A percentile compares a stretch with the other conserved stretches of the same genome.
Conservation (phyloP, 1,284 basidiomycete genomes). For the Rhodofomes roseus region DNA sequence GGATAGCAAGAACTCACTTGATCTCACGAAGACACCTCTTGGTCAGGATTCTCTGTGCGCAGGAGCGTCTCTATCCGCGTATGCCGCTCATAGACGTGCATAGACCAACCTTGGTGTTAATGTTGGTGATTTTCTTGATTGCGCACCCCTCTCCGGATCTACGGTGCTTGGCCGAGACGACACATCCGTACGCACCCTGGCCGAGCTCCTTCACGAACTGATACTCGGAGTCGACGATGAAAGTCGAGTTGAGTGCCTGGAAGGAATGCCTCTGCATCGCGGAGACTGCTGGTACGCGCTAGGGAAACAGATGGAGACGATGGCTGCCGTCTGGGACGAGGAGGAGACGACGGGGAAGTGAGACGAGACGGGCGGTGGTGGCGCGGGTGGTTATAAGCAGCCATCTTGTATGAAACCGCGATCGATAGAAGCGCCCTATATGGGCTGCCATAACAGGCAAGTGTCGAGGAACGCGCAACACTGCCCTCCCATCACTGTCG, state of each 20-base stretch:
- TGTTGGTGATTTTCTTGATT: constrained; percentile 97
- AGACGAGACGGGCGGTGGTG: background rate
- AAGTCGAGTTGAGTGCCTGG: constrained; percentile 77
- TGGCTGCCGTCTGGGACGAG: background rate
- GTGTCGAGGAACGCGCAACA: background rate
- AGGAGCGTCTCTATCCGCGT: background rate
- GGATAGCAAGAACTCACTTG: constrained; percentile 48
- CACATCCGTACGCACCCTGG: constrained; percentile 92
- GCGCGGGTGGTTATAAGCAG: background rate
- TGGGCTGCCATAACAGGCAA: background rate
- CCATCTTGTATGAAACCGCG: background rate
- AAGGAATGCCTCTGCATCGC: constrained; percentile 66
- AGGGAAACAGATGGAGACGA: background rate
- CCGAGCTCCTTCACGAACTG: constrained; percentile 94
- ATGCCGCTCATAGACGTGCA: background rate
- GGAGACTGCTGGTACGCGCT: background rate
- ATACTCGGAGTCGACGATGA: constrained; percentile 89
- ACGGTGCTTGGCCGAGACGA: constrained; percentile 83
- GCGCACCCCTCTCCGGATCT: constrained; percentile 87
- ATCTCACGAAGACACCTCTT: constrained; percentile 94
- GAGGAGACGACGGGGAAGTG: background rate
- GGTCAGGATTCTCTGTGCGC: constrained; percentile 79
- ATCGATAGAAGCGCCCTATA: background rate
- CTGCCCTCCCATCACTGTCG: background rate
- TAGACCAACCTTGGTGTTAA: constrained; percentile 81